Percentiles rank a stretch among this genome's conserved stretches.
Evolutionary conservation across 495 filamentous ascomycete genomes (phyloP).

Genomic region (Neurospora sp.): DNA sequence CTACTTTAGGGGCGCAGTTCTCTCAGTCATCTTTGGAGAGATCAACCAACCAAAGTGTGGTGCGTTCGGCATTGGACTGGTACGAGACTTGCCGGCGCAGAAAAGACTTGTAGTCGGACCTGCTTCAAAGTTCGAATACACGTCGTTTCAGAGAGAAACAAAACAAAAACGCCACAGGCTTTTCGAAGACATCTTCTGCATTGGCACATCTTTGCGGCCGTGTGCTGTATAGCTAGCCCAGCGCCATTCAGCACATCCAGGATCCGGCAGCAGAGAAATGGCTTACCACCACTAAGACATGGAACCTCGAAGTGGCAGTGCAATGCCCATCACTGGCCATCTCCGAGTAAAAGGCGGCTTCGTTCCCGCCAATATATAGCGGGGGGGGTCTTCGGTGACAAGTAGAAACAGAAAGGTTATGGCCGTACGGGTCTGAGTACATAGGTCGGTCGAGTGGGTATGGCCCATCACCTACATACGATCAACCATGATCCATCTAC

Average conservation of each 20-base stretch:
- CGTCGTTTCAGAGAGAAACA: neutral
- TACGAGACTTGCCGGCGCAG: slow-evolving; percentile 15
- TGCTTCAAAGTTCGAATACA: neutral
- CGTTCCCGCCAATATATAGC: neutral
- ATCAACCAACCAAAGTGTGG: neutral
- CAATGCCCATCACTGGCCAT: neutral
- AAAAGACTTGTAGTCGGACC: neutral
- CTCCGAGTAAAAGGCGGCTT: neutral
- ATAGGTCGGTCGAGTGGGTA: too few species aligned
- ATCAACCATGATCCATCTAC: too few species aligned
- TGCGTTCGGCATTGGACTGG: slow-evolving; percentile 17
- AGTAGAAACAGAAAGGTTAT: neutral
- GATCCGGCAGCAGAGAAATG: neutral
- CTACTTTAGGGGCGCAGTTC: slow-evolving; percentile 4
- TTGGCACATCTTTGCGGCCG: neutral
- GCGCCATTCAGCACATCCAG: neutral
- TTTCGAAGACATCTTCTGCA: neutral
- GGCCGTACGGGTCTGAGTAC: neutral
- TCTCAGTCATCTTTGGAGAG: neutral
- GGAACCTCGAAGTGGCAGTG: neutral
- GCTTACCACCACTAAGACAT: neutral
- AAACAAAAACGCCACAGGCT: neutral
- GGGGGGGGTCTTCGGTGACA: neutral
- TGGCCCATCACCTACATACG: too few species aligned
- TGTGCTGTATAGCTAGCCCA: neutral